Base-by-base conservation (phyloP, 352 stramenopile species). In the Phytopythium montanum region DNA sequence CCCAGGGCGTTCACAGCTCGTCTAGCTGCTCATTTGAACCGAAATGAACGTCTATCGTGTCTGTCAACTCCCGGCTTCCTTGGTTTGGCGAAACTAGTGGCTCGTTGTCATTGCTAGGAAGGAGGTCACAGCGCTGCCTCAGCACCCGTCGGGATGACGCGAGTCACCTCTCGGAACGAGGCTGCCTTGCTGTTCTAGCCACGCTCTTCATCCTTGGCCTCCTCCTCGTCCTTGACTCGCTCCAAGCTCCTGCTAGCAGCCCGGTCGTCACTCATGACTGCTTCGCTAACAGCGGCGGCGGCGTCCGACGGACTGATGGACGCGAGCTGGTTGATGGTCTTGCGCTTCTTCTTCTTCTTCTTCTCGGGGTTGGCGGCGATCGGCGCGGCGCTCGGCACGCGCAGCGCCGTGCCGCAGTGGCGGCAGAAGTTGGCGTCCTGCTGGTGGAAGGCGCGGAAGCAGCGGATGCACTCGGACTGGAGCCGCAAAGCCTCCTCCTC, bases 381-480 rank as follows among this genome's bases (percentile, higher is more conserved):
- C 19, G 23, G 23, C 19, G 34, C 52, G 5, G 23, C 34, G 36
- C 34, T 58, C 41, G 72, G 72, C 36, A 85, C 58, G 7, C 82
- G 81, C 13, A 92, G 61, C 18, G 81, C 62, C 1, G 70, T 81
- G 6, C 83, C 85, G 56, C 85, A 94, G 16, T 87, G 72, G 36
- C 85, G 79, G 46, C 85, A 94, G 46, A 92, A 94, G 28, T 87
- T 91, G 44, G 85, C 83, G 56, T 93, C 83, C 0, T 88, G 72
- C 62, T 94, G 85, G 48, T 94, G 85, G 45, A 90, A 69, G 31
- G 79, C 70, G 21, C 76, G 79, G 56, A 89, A 93, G 61, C 83
- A 92, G 19, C 81, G 81, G 21, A 75, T 79, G 52, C 85, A 94
- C 52, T 92, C 80, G 26, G 80, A 77, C 12, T 87, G 67, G 60